Base-by-base conservation (phyloP, 495 filamentous ascomycete genomes). In the Pyrenopolyporus hunteri region DNA sequence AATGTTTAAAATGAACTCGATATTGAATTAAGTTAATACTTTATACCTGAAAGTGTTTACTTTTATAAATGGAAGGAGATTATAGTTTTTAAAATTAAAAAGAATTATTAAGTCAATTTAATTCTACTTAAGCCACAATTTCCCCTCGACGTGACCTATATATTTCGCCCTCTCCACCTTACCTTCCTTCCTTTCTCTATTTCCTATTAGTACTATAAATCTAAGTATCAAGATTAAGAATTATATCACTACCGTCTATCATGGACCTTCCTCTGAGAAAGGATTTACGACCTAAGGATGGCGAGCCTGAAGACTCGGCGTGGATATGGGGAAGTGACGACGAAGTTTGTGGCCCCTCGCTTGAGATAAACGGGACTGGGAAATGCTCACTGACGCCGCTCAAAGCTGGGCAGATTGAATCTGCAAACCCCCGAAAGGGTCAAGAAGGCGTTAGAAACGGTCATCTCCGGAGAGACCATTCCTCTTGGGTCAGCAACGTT, bases 301-400 rank as follows among this genome's bases (percentile, higher is more conserved):
- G 48, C 19, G 53, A 64, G 17, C 60, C 60, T 1, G 60, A 59
- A 73, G 72, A 44, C 13, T 82, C 84, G 10, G 85, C 84, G 28
- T 88, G 85, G 85, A 81, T 87, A 17, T 88, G 85, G 85, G 85
- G 86, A 4, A 71, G 78, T 26, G 73, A 85, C 69, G 86, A 87
- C 62, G 71, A 78, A 59, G 82, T 84, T 37, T 6, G 63, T n/a
- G 44, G 6, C 2, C 8, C 25, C n/a, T 8, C 37, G 10, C 9
- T 33, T 6, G 39, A 29, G 5, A 14, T 25, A 0, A 6, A 46
- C n/a, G 1, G 1, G 26, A 32, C 2, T 23, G 40, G 16, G 9
- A 20, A 36, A n/a, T 6, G 5, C 9, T 14, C 22, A 22, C 60
- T 53, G 4, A 63, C 17, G 0, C 1, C 20, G 2, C 23, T 7